Evolutionary conservation across 2,329 filamentous ascomycete genomes (phyloP).

Genomic region (Tetracladium maxilliforme): DNA sequence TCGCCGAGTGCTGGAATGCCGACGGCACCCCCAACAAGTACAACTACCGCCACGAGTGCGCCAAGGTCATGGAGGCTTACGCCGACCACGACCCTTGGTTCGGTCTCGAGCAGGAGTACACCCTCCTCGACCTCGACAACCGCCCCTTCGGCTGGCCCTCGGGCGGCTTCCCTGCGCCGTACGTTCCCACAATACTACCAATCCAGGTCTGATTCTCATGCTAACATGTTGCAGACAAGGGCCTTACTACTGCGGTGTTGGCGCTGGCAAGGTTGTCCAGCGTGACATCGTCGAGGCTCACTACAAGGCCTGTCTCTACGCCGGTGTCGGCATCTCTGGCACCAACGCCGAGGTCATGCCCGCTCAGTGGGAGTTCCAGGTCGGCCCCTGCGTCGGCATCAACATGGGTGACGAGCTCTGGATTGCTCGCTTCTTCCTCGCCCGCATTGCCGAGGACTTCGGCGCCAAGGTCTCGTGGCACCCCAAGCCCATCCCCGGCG

Average conservation of each 20-base stretch:
- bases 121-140: conserved; percentile 70
- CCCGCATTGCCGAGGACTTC: conserved; percentile 90
- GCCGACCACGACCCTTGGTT: conserved; percentile 85
- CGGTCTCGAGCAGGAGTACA: conserved; percentile 97
- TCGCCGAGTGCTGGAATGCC: conserved; percentile 86
- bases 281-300: conserved; percentile 94
- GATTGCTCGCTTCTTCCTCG: conserved; percentile 79
- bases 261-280: conserved; percentile 92
- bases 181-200: no score
- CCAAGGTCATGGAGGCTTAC: conserved; percentile 80
- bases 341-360: conserved; percentile 99
- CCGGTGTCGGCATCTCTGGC: conserved; percentile 85
- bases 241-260: conserved; percentile 96
- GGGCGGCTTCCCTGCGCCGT: conserved; percentile 62
- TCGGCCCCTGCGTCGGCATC: conserved; percentile 81
- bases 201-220: conserved; percentile 66
- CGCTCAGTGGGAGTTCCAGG: conserved; percentile 96
- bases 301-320: conserved; percentile 75
- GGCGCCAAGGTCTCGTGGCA: conserved; percentile 90
- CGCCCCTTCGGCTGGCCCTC: conserved; percentile 87
- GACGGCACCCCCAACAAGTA: conserved; percentile 95
- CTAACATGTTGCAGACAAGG: conserved; percentile 87
- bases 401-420: conserved; percentile 93
- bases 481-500: conserved; percentile 88
- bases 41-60: conserved; percentile 91